Base-by-base conservation (phyloP, 1,284 basidiomycete genomes). In the Cutaneotrichosporon mucoides region DNA sequence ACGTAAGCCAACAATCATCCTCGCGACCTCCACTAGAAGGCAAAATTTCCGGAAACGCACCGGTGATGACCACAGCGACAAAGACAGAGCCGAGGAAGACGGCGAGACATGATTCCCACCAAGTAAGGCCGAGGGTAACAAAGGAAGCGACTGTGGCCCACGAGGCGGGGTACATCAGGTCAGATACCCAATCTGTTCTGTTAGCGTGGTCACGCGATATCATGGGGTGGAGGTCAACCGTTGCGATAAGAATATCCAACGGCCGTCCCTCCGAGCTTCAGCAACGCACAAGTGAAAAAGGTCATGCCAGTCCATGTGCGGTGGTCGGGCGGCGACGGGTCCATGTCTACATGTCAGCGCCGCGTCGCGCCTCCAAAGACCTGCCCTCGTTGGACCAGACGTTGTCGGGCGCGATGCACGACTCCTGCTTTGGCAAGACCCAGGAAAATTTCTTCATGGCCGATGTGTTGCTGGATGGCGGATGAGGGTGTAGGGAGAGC, bases 71-170 rank as follows among this genome's bases (percentile, higher is more conserved):
- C 5, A 52, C 47, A 6, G 55, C 57, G 13, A 52, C 48, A n/a
- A 55, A 47, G 41, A 61, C 44, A 2, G 56, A 56, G 37, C 57
- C 53, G 5, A 59, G 40, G 11, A 56, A 52, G 4, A 61, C 59
- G 0, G 66, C 61, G n/a, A 68, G 65, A 45, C 64, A 56, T 9
- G 56, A 45, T 45, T 63, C 62, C 69, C 69, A 73, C 73, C 73
- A 75, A 2, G 72, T 71, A 36, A 76, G 53, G 11, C 74, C 73
- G 43, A 76, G 61, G 13, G 57, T 56, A 40, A 73, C 68, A 51
- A 72, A 71, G 35, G 64, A 65, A 3, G 68, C 61, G 3, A 71
- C 68, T 4, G 71, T 72, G n/a, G 71, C 70, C 75, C 73, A 76
- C 12, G 56, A 58, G 2, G 50, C 56, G 15, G 73, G 70, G 58